Conservation (phyloP, 2,329 filamentous ascomycete genomes). For the Cryphonectria nitschkei region DNA sequence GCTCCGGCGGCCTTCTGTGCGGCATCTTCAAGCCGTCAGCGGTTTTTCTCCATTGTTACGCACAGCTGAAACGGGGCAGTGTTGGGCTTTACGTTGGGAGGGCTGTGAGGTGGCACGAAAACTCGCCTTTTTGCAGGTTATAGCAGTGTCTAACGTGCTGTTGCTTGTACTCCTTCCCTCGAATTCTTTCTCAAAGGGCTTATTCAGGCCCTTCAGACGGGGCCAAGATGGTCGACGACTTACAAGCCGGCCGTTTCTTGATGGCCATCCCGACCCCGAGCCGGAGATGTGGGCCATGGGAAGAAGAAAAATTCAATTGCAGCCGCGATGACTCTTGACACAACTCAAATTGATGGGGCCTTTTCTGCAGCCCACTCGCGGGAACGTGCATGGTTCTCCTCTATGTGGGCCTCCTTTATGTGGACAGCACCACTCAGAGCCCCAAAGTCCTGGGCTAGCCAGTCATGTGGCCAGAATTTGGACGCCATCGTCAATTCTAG, state of each 20-base stretch:
- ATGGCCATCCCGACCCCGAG: neutral
- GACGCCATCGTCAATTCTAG: neutral
- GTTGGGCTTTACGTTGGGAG: neutral
- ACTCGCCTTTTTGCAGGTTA: neutral
- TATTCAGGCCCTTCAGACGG: too few species aligned
- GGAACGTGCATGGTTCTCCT: neutral
- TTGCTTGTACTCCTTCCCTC: neutral
- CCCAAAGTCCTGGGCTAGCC: neutral
- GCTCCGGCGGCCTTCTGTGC: slow-evolving; percentile 12
- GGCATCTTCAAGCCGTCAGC: slow-evolving; percentile 7
- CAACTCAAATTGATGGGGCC: slow-evolving; percentile 14
- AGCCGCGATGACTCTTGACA: slow-evolving; percentile 3
- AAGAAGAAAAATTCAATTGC: neutral
- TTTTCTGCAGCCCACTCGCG: slow-evolving; percentile 17
- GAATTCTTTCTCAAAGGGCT: neutral
- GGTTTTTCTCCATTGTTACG: neutral
- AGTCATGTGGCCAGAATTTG: slow-evolving; percentile 4
- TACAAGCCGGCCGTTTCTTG: neutral
- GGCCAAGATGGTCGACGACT: neutral
- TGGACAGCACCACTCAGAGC: neutral
- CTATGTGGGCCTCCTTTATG: neutral
- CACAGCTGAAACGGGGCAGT: neutral
- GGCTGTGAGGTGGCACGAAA: neutral
- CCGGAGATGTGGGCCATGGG: slow-evolving; percentile 7
- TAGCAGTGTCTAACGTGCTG: neutral